Percentiles rank a stretch among this genome's conserved stretches.
phyloP scores from a whole-genome alignment of 2,329 filamentous ascomycete species.

The Parascedosporium putredinis region DNA sequence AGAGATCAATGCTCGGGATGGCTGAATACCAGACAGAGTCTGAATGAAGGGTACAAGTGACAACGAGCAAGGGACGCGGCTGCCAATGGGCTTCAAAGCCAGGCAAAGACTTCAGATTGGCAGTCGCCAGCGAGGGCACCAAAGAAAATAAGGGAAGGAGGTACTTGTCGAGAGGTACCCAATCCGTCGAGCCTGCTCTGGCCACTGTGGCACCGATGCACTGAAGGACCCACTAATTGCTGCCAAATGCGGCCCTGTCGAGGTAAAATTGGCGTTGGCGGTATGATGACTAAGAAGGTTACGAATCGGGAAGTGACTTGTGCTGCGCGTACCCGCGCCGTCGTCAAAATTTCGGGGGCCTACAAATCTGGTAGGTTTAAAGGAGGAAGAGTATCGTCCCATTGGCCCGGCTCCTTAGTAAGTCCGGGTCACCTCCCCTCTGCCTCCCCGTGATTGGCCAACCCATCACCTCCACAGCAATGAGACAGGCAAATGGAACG shows the following conservation, averaged over 20 bases:
- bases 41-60: not conserved
- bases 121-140: not conserved
- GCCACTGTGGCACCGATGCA: not conserved
- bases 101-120: not conserved
- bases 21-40: constrained; percentile 7
- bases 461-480: not conserved
- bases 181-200: not conserved
- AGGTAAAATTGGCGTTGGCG: not conserved
- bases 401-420: constrained; percentile 1
- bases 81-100: not conserved
- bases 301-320: not conserved
- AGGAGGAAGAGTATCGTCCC: not conserved
- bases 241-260: not conserved
- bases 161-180: not conserved
- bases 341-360: not conserved
- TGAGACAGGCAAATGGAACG: no score
- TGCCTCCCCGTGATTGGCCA: not conserved
- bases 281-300: not conserved
- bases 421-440: not conserved
- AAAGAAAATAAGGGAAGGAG: not conserved
- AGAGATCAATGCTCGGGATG: constrained; percentile 3
- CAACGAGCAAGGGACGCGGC: not conserved
- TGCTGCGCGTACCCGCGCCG: not conserved
- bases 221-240: not conserved
- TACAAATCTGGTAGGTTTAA: constrained; percentile 1